Base-by-base conservation (phyloP, 805 yeast genomes). In the Candida easanensis region DNA sequence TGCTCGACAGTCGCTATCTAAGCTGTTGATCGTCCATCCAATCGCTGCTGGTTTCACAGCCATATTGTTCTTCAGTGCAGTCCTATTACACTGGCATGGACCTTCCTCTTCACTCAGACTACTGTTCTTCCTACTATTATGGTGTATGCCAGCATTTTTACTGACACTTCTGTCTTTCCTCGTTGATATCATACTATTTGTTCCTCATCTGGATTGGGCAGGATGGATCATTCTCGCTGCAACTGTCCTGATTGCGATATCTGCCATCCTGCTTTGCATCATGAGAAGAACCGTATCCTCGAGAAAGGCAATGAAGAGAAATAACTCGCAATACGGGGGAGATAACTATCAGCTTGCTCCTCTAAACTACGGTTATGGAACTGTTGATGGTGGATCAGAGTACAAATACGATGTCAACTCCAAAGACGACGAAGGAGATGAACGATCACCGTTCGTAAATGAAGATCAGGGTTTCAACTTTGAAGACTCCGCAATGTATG, bases 141-240 rank as follows among this genome's bases (percentile, higher is more conserved):
- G 84, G 63, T 73, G 88, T 2, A 59, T 86, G 33, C 80, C 88
- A 2, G 71, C 88, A 0, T 88, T 89, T 53, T 58, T 90, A 44
- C 69, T 84, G 33, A 69, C 86, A 1, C 64, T 90, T 38, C 68
- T 91, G 39, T 82, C 90, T 6, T 86, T 91, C 51, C 66, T 90
- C 46, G 88, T 88, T 3, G 98, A 91, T 60, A 76, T 90, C 30
- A 62, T 90, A 32, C 62, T 91, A 39, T 91, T 91, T 55, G 74
- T 82, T 2, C 86, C 90, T 2, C 79, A 80, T 57, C 65, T 91
- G 42, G 74, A 79, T 41, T 89, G 88, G 81, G 76, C 83, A 35
- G 96, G 96, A 20, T 91, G 97, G 97, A 66, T 84, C 39, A 75
- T 86, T 46, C 66, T 90, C 20, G 79, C 79, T 0, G 77, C 91